Conservation (phyloP, 2,329 filamentous ascomycete genomes). For the Penicillium palitans region DNA sequence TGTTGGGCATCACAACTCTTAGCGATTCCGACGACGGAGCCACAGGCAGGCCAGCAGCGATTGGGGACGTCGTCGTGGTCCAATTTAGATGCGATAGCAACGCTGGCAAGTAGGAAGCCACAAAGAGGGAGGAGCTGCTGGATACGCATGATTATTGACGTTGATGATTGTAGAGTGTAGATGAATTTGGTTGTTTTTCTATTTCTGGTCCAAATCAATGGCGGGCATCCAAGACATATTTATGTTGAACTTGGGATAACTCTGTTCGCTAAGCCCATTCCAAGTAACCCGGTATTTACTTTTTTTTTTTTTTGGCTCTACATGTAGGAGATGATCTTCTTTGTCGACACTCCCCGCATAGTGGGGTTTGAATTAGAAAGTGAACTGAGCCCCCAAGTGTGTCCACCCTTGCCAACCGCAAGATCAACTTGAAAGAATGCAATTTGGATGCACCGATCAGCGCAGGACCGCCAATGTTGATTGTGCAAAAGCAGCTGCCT, state of each 20-base stretch:
- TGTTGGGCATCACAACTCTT: conserved; percentile 26
- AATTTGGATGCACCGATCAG: conserved; percentile 7
- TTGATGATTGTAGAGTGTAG: background rate
- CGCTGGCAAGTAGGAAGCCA: conserved; percentile 27
- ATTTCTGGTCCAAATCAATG: background rate
- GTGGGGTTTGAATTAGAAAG: background rate
- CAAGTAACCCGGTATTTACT: background rate
- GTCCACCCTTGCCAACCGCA: conserved; percentile 4
- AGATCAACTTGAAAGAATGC: conserved; percentile 1
- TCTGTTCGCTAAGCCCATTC: conserved; percentile 4
- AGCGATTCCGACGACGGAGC: conserved; percentile 26
- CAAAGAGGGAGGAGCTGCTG: conserved; percentile 26
- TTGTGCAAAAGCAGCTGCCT: conserved; percentile 23
- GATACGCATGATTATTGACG: conserved; percentile 22
- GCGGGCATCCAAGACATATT: conserved; percentile 3
- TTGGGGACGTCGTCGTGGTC: conserved; percentile 32
- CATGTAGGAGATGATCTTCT: background rate
- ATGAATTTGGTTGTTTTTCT: background rate
- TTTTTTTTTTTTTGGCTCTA: background rate
- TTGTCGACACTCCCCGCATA: background rate
- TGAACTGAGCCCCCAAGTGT: conserved; percentile 15
- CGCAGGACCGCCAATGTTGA: conserved; percentile 13
- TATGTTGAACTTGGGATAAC: conserved; percentile 9
- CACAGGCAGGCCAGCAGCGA: conserved; percentile 30
- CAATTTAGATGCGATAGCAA: conserved; percentile 28